phyloP scores from a whole-genome alignment of 805 yeast species.

The Saturnispora mendoncae region DNA sequence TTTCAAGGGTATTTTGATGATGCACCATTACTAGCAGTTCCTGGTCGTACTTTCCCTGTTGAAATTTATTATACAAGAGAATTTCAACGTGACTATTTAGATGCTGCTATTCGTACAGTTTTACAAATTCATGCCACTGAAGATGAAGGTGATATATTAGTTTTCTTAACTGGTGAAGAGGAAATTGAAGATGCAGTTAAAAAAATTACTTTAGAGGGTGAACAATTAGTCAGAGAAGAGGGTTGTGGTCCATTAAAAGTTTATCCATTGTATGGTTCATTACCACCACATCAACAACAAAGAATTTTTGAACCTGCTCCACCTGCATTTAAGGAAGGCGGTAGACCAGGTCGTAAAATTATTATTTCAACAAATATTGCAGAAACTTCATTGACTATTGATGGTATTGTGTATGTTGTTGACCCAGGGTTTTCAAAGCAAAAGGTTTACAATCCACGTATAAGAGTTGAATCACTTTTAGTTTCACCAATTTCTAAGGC shows the following conservation, averaged over 20 bases:
- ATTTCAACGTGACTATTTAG: slow-evolving; percentile 88
- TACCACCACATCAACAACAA: slow-evolving; percentile 94
- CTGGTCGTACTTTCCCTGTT: slow-evolving; percentile 97
- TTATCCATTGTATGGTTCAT: slow-evolving; percentile 91
- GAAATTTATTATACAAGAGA: slow-evolving; percentile 96
- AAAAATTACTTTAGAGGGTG: slow-evolving; percentile 79
- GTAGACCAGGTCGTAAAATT: slow-evolving; percentile 91
- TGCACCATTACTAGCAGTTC: slow-evolving; percentile 93
- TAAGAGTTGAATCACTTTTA: slow-evolving; percentile 85
- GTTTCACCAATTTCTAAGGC: slow-evolving; percentile 97
- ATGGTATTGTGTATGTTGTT: slow-evolving; percentile 93
- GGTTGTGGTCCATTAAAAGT: slow-evolving; percentile 83
- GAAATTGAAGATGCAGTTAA: slow-evolving; percentile 96
- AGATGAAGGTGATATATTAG: slow-evolving; percentile 80
- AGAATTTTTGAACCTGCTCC: slow-evolving; percentile 90
- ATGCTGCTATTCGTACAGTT: slow-evolving; percentile 91
- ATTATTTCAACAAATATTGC: slow-evolving; percentile 93
- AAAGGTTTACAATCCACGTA: slow-evolving; percentile 92
- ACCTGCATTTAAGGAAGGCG: slow-evolving; percentile 56
- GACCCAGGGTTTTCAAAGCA: slow-evolving; percentile 97
- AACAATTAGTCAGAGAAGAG: slow-evolving; percentile 80
- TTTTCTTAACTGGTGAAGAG: slow-evolving; percentile 93
- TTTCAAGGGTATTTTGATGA: slow-evolving; percentile 77
- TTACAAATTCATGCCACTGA: slow-evolving; percentile 96
- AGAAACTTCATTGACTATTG: slow-evolving; percentile 94